Percentiles rank a stretch among this genome's conserved stretches.
phyloP scores from a whole-genome alignment of 2,329 filamentous ascomycete species.

The Verruconis gallopava region DNA sequence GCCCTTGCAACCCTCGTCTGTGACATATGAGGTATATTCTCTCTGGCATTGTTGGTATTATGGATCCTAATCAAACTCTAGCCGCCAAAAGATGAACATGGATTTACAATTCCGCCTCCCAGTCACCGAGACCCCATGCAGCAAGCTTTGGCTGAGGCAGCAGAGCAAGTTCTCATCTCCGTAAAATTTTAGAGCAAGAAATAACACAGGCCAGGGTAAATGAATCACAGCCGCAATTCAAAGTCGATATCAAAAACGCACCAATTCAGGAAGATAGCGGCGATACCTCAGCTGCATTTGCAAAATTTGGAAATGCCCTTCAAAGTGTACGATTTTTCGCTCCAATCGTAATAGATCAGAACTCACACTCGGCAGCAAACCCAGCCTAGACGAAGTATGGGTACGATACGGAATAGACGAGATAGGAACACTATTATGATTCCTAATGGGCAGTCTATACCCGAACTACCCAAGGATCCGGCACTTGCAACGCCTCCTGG shows the following conservation, averaged over 20 bases:
- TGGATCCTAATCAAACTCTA: too few relatives aligned
- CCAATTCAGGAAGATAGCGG: conserved; percentile 68
- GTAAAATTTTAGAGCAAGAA: not conserved
- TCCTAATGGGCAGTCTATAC: conserved; percentile 31
- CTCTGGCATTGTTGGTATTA: too few relatives aligned
- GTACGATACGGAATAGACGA: conserved; percentile 74
- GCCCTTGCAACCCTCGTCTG: conserved; percentile 18
- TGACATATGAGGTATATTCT: too few relatives aligned
- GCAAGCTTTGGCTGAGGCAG: conserved; percentile 56
- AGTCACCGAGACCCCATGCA: conserved; percentile 44
- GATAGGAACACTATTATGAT: conserved; percentile 86
- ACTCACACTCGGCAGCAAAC: conserved; percentile 24
- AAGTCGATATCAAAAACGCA: conserved; percentile 65
- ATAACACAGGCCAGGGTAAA: conserved; percentile 19
- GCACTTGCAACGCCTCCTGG: conserved; percentile 16
- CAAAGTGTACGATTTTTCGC: conserved; percentile 33
- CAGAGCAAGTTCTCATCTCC: conserved; percentile 15
- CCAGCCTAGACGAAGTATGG: conserved; percentile 18
- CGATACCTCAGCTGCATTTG: conserved; percentile 59
- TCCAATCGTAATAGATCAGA: conserved; percentile 12
- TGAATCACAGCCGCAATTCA: conserved; percentile 54
- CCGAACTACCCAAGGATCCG: conserved; percentile 24
- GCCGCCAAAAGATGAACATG: conserved; percentile 54
- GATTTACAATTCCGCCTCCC: conserved; percentile 55
- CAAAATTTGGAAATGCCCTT: conserved; percentile 62